Evolutionary conservation across 2,329 filamentous ascomycete genomes (phyloP).

Genomic region (Colletotrichum coccodes): DNA sequence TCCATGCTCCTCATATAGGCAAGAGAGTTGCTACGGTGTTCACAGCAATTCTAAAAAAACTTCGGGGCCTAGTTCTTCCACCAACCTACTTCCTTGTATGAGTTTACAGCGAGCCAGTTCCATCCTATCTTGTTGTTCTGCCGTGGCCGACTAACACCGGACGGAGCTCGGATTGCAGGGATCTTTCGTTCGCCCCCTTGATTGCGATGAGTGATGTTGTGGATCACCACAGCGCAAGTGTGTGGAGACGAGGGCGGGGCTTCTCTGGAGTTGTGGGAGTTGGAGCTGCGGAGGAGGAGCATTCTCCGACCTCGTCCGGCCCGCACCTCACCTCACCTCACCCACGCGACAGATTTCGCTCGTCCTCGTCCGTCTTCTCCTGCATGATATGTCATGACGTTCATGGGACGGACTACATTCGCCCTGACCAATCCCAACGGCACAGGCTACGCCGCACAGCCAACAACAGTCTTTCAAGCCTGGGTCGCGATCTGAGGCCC

Average conservation of each 20-base stretch:
- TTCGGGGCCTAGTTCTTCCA: background rate
- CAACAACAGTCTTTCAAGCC: background rate
- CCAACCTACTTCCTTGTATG: background rate
- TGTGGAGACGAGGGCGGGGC: slow-evolving; percentile 26
- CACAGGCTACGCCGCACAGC: background rate
- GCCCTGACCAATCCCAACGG: background rate
- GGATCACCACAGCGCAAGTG: slow-evolving; percentile 7
- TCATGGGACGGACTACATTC: slow-evolving; percentile 13
- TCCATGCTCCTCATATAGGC: background rate
- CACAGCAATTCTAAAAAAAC: background rate
- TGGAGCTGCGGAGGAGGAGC: background rate
- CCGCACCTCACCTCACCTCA: slow-evolving; percentile 2
- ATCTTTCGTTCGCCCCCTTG: background rate
- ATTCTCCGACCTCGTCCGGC: slow-evolving; percentile 5
- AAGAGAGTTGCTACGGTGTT: background rate
- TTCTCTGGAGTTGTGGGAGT: slow-evolving; percentile 5
- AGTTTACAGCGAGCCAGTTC: too few relatives aligned
- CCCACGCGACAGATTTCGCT: background rate
- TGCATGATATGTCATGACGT: slow-evolving; percentile 6
- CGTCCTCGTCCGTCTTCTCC: background rate
- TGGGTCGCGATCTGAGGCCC: background rate
- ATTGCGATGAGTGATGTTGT: slow-evolving; percentile 11
- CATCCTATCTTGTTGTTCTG: background rate
- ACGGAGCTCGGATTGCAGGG: slow-evolving; percentile 10
- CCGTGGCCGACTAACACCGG: slow-evolving; percentile 10